phyloP scores from a whole-genome alignment of 2,329 filamentous ascomycete species.

The Phialemonium atrogriseum region DNA sequence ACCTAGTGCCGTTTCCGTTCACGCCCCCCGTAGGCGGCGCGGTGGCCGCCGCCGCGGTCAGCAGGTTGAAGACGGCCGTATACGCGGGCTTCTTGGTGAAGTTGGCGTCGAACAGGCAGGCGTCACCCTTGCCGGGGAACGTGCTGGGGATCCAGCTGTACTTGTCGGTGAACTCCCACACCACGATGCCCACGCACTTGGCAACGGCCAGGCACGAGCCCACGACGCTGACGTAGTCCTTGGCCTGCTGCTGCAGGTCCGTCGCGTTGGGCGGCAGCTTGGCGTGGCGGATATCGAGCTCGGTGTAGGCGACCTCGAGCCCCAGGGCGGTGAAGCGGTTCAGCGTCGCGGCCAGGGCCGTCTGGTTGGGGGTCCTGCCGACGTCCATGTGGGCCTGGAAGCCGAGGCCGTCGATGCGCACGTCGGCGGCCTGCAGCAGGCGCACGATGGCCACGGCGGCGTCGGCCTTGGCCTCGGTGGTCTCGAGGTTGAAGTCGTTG shows the following conservation, averaged over 20 bases:
- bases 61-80: conserved; percentile 21
- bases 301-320: conserved; percentile 42
- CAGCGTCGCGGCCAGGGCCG: conserved; percentile 27
- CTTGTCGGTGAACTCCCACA: conserved; percentile 33
- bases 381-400: conserved; percentile 42
- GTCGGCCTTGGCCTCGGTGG: conserved; percentile 20
- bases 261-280: conserved; percentile 33
- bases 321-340: conserved; percentile 29
- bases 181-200: conserved; percentile 32
- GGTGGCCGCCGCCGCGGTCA: conserved; percentile 9
- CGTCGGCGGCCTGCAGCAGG: conserved; percentile 21
- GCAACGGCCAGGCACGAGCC: conserved; percentile 27
- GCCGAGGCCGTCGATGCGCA: conserved; percentile 43
- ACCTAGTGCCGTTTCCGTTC: no score
- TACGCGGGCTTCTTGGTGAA: conserved; percentile 32
- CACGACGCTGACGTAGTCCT: conserved; percentile 33
- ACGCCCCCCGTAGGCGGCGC: no score
- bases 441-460: conserved; percentile 22
- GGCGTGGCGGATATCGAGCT: conserved; percentile 40
- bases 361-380: conserved; percentile 29
- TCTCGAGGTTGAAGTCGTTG: conserved; percentile 46
- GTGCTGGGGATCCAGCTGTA: conserved; percentile 25
- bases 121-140: conserved; percentile 30
- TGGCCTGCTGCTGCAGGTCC: conserved; percentile 34
- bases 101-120: conserved; percentile 28